phyloP scores from a whole-genome alignment of 257 asterid species.

The Solanum virginianum region DNA sequence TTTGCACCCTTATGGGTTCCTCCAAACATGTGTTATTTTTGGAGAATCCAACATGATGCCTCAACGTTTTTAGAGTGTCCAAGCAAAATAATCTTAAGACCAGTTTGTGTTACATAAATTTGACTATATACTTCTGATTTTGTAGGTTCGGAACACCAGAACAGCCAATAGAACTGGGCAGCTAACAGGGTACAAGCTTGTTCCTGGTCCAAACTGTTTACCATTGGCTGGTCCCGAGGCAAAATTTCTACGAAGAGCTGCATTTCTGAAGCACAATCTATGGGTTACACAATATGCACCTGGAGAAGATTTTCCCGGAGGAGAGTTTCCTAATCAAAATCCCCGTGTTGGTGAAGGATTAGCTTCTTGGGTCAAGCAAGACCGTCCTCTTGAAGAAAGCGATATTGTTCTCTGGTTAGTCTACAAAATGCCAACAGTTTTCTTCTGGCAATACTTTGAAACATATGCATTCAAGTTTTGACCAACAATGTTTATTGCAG shows the following conservation, averaged over 20 bases:
- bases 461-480: not conserved
- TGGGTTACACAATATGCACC: constrained; percentile 80
- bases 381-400: constrained; percentile 74
- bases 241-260: constrained; percentile 72
- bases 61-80: not conserved
- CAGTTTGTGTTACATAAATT: not conserved
- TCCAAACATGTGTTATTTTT: too few relatives aligned
- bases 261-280: constrained; percentile 76
- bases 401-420: constrained; percentile 87
- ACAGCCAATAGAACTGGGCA: constrained; percentile 78
- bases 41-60: too few relatives aligned
- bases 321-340: constrained; percentile 96
- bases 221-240: constrained; percentile 89
- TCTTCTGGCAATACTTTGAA: too few relatives aligned
- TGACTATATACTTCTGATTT: not conserved
- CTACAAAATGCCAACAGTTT: not conserved
- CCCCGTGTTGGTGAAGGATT: constrained; percentile 94
- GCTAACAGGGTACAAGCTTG: constrained; percentile 72
- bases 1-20: not conserved
- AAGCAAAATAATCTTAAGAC: not conserved
- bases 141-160: constrained; percentile 75
- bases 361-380: constrained; percentile 87
- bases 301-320: constrained; percentile 96
- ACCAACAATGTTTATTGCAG: constrained; percentile 15
- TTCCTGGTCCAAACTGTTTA: constrained; percentile 85